phyloP scores from a whole-genome alignment of 805 yeast genomes.

The Lipomyces spencermartinsiae region DNA sequence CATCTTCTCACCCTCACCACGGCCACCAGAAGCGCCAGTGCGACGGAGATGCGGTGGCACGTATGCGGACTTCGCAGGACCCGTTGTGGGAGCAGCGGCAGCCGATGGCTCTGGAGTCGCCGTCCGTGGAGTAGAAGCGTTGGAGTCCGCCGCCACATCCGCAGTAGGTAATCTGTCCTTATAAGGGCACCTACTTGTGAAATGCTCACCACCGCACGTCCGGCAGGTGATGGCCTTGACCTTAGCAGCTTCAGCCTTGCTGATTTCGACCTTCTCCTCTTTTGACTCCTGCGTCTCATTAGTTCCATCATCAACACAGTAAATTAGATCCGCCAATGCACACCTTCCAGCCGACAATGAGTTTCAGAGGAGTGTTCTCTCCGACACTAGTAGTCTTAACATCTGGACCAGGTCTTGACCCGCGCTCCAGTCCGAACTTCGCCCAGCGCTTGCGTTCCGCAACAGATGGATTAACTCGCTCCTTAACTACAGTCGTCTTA shows the following conservation, averaged over 20 bases:
- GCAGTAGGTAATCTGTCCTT: conserved; percentile 78
- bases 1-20: conserved; percentile 44
- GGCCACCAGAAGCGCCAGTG: conserved; percentile 49
- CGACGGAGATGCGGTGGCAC: conserved; percentile 68
- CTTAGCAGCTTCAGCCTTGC: conserved; percentile 59
- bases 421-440: conserved; percentile 83
- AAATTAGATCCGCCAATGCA: background rate
- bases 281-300: conserved; percentile 57
- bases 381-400: conserved; percentile 86
- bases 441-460: conserved; percentile 90
- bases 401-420: conserved; percentile 83
- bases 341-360: conserved; percentile 53
- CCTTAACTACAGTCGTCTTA: conserved; percentile 75
- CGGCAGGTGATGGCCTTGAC: conserved; percentile 71
- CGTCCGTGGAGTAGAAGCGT: conserved; percentile 35
- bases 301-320: background rate
- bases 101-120: conserved; percentile 46
- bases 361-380: conserved; percentile 76
- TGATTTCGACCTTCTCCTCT: conserved; percentile 75
- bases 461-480: conserved; percentile 80
- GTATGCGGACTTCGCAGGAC: conserved; percentile 50
- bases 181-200: conserved; percentile 94
- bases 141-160: conserved; percentile 48
- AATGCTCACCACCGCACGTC: conserved; percentile 92
- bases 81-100: conserved; percentile 43